Percentiles rank a stretch among this genome's conserved stretches.
Evolutionary conservation across 805 yeast genomes (phyloP).

Genomic region (Candida ovalis): DNA sequence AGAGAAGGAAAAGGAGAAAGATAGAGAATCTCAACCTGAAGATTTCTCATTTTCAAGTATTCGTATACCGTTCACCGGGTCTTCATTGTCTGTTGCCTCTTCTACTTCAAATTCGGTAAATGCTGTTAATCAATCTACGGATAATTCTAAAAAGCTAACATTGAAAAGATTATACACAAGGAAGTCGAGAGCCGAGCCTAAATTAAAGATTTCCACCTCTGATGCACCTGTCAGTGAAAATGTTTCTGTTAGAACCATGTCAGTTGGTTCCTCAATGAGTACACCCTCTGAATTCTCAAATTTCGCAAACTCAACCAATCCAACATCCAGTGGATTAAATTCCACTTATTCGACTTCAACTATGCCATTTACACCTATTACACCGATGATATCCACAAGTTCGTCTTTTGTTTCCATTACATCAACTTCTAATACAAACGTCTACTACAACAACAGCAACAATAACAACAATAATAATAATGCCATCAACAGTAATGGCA

Average conservation of each 20-base stretch:
- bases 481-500: background rate
- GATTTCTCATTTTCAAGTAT: constrained; percentile 1
- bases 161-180: constrained; percentile 15
- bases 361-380: constrained; percentile 18
- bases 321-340: constrained; percentile 5
- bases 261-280: background rate
- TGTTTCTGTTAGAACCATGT: background rate
- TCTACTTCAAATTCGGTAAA: constrained; percentile 1
- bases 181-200: constrained; percentile 12
- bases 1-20: background rate
- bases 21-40: background rate
- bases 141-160: constrained; percentile 10
- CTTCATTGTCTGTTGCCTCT: background rate
- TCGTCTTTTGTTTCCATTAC: constrained; percentile 19
- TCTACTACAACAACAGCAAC: background rate
- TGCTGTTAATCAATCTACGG: background rate
- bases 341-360: background rate
- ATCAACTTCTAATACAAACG: constrained; percentile 1
- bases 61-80: background rate
- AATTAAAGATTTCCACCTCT: background rate
- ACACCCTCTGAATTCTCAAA: constrained; percentile 8
- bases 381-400: constrained; percentile 23
- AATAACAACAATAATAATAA: background rate
- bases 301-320: constrained; percentile 4
- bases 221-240: background rate